Conservation (phyloP, 331 rosid genomes). For the Malus hybrid region DNA sequence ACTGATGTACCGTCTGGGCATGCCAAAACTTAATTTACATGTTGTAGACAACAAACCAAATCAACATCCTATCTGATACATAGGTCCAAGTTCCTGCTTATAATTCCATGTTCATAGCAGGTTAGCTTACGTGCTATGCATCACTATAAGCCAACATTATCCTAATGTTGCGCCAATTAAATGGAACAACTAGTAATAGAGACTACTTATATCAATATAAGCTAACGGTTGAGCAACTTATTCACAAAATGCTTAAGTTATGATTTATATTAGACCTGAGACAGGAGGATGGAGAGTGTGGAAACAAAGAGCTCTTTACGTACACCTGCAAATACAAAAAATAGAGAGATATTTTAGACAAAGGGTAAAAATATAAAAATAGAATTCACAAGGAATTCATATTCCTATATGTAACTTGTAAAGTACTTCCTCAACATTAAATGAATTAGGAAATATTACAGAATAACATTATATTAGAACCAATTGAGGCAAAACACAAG, state of each 20-base stretch:
- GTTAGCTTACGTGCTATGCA: neutral
- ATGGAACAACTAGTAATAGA: neutral
- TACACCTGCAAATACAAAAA: constrained; percentile 45
- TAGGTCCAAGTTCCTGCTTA: neutral
- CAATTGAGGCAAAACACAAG: neutral
- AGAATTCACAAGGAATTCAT: neutral
- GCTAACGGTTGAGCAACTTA: neutral
- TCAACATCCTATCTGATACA: neutral
- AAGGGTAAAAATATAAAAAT: neutral
- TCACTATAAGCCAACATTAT: neutral
- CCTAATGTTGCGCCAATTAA: neutral
- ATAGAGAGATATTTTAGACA: neutral
- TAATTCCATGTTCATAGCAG: neutral
- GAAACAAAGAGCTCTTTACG: constrained; percentile 70
- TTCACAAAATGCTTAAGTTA: neutral
- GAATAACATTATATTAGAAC: neutral
- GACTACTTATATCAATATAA: neutral
- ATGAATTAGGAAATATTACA: neutral
- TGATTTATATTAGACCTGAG: constrained; percentile 47
- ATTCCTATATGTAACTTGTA: neutral
- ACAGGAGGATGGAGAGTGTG: constrained; percentile 65
- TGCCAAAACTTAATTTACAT: neutral
- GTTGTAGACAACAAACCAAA: neutral
- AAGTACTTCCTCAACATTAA: neutral
- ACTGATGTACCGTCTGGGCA: neutral